phyloP scores from a whole-genome alignment of 2,329 filamentous ascomycete species.

The Elsinoe perseae region DNA sequence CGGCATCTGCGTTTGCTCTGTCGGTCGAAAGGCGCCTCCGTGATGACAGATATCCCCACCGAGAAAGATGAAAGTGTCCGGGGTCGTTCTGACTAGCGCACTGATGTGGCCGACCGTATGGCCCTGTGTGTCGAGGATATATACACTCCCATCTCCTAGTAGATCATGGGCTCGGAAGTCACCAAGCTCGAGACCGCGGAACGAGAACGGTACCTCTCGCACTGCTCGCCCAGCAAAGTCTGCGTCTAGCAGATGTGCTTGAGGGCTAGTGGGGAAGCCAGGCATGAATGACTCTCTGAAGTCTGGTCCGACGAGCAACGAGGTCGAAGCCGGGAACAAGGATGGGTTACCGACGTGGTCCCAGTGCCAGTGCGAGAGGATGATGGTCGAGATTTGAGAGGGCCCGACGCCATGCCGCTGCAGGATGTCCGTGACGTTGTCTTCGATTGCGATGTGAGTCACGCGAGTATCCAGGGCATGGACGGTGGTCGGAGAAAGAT shows the following conservation, averaged over 20 bases:
- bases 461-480: slow-evolving; percentile 20
- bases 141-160: slow-evolving; percentile 37
- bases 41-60: slow-evolving; percentile 24
- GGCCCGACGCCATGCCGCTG: slow-evolving; percentile 28
- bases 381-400: slow-evolving; percentile 31
- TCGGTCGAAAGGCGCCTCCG: slow-evolving; percentile 21
- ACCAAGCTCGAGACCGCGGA: slow-evolving; percentile 29
- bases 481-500: slow-evolving; percentile 23
- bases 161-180: slow-evolving; percentile 36
- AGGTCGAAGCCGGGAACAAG: slow-evolving; percentile 39
- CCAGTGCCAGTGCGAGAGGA: slow-evolving; percentile 40
- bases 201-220: slow-evolving; percentile 21
- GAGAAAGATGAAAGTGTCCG: slow-evolving; percentile 22
- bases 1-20: slow-evolving; percentile 20
- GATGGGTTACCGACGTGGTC: slow-evolving; percentile 48
- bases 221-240: slow-evolving; percentile 15
- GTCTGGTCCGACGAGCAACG: slow-evolving; percentile 47
- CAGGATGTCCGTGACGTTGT: slow-evolving; percentile 31
- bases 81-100: slow-evolving; percentile 22
- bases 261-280: slow-evolving; percentile 36
- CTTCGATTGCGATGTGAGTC: slow-evolving; percentile 23
- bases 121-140: slow-evolving; percentile 32
- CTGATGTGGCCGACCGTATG: slow-evolving; percentile 23
- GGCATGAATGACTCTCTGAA: slow-evolving; percentile 42
- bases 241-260: slow-evolving; percentile 17